A percentile compares a stretch with the other conserved stretches of the same genome.
Conservation (phyloP, 495 filamentous ascomycete genomes). For the Rusavskia elegans region DNA sequence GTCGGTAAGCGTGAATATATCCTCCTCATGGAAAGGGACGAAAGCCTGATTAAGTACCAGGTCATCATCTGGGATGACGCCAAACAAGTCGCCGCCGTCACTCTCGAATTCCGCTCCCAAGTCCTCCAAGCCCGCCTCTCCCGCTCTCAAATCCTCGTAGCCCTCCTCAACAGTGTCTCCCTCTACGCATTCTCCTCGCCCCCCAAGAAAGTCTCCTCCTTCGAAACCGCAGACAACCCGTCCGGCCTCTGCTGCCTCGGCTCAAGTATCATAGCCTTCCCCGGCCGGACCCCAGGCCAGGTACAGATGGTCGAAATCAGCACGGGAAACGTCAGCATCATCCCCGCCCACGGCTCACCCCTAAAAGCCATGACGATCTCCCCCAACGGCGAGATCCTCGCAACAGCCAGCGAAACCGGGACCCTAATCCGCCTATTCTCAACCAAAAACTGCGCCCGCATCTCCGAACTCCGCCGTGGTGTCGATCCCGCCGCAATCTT, state of each 20-base stretch:
- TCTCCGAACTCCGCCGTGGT: conserved; percentile 74
- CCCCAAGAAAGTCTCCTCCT: conserved; percentile 54
- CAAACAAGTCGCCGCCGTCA: conserved; percentile 56
- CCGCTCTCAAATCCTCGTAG: conserved; percentile 63
- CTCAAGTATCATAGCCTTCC: conserved; percentile 57
- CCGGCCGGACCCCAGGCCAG: conserved; percentile 71
- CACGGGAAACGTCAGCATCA: conserved; percentile 78
- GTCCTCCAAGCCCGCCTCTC: conserved; percentile 68
- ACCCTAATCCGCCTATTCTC: conserved; percentile 78
- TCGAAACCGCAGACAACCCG: conserved; percentile 79
- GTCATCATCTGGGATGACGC: conserved; percentile 85
- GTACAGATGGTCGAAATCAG: conserved; percentile 78
- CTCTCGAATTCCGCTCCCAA: conserved; percentile 56
- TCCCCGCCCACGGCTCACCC: conserved; percentile 73
- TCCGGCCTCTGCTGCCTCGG: conserved; percentile 68
- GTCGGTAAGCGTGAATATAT: conserved; percentile 23
- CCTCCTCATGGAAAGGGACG: no score
- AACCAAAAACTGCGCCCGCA: conserved; percentile 56
- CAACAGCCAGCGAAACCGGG: conserved; percentile 83
- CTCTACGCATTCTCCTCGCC: conserved; percentile 70
- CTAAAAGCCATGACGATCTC: conserved; percentile 71
- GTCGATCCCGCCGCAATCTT: conserved; percentile 79
- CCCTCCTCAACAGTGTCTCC: conserved; percentile 66
- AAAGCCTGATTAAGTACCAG: conserved; percentile 18
- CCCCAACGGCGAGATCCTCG: conserved; percentile 63